A percentile compares a stretch with the other conserved stretches of the same genome.
phyloP scores from a whole-genome alignment of 2,329 filamentous ascomycete genomes.

The Fusarium torulosum region DNA sequence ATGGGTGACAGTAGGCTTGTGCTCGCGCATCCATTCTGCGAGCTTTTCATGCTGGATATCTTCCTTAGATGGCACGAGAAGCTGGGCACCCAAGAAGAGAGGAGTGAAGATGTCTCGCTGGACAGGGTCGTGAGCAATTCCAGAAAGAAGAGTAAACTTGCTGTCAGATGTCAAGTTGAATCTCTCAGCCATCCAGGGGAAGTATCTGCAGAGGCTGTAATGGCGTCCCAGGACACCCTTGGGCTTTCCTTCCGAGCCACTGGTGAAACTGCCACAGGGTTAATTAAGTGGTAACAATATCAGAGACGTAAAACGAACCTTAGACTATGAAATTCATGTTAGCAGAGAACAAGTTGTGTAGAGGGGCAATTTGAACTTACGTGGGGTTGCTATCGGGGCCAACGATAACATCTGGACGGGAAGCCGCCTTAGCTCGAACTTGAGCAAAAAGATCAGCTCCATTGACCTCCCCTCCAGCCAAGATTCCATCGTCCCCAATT shows the following conservation, averaged over 20 bases:
- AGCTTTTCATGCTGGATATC: conserved; percentile 83
- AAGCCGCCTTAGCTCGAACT: conserved; percentile 62
- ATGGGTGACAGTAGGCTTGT: conserved; percentile 83
- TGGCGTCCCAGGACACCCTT: conserved; percentile 92
- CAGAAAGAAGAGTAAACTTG: conserved; percentile 84
- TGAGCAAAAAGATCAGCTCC: conserved; percentile 19
- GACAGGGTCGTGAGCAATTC: conserved; percentile 80
- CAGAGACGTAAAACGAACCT: not conserved
- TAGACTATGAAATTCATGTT: not conserved
- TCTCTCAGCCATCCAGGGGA: conserved; percentile 90
- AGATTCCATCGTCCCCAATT: conserved; percentile 16
- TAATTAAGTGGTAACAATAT: not conserved
- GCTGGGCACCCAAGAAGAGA: conserved; percentile 83
- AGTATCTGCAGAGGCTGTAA: conserved; percentile 87
- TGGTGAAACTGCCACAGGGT: conserved; percentile 68
- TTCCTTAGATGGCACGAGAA: conserved; percentile 71
- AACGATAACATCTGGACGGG: conserved; percentile 78
- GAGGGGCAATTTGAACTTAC: conserved; percentile 62
- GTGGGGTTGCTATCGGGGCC: conserved; percentile 73
- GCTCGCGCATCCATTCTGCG: conserved; percentile 87
- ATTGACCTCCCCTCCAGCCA: conserved; percentile 22
- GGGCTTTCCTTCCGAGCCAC: conserved; percentile 80
- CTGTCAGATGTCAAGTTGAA: conserved; percentile 80
- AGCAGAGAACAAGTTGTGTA: not conserved
- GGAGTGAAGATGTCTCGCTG: conserved; percentile 87